These are phyloP conservation scores for Gynostemma pentaphyllum DNA, from an alignment of 306 rosid species.

Conservation along the genomic window DNA sequence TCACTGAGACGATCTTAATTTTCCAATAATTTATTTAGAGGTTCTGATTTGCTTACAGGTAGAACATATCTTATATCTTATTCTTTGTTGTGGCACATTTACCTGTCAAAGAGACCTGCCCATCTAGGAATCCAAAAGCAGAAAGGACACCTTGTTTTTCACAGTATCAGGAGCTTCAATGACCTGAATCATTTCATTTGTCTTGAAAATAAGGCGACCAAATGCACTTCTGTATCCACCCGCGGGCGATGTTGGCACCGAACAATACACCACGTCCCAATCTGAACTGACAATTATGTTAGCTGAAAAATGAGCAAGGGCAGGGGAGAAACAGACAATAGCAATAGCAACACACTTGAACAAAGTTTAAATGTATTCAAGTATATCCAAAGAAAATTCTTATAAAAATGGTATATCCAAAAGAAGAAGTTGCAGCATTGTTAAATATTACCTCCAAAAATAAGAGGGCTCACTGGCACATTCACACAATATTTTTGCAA, in stretches of 20 bases:
- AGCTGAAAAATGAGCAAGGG: not conserved
- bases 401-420: too few species aligned
- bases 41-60: not conserved
- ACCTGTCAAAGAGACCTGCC: constrained; percentile 77
- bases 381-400: not conserved
- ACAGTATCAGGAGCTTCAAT: constrained; percentile 77
- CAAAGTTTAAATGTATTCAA: not conserved
- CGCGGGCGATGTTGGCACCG: constrained; percentile 86
- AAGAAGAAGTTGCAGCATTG: not conserved
- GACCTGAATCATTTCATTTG: constrained; percentile 80
- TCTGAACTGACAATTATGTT: constrained; percentile 33
- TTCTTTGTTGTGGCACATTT: too few species aligned
- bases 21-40: not conserved
- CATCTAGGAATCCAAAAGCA: constrained; percentile 65
- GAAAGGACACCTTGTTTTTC: constrained; percentile 55
- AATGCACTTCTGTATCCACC: constrained; percentile 79
- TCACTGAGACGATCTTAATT: not conserved
- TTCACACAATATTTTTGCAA: constrained; percentile 66
- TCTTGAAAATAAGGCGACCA: constrained; percentile 67
- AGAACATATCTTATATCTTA: not conserved
- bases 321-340: not conserved
- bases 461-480: constrained; percentile 92
- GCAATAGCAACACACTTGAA: too few species aligned
- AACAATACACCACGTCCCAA: constrained; percentile 87
- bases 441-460: constrained; percentile 67